Conservation (phyloP, 768 basidiomycete genomes). For the Mycena capillaripes region DNA sequence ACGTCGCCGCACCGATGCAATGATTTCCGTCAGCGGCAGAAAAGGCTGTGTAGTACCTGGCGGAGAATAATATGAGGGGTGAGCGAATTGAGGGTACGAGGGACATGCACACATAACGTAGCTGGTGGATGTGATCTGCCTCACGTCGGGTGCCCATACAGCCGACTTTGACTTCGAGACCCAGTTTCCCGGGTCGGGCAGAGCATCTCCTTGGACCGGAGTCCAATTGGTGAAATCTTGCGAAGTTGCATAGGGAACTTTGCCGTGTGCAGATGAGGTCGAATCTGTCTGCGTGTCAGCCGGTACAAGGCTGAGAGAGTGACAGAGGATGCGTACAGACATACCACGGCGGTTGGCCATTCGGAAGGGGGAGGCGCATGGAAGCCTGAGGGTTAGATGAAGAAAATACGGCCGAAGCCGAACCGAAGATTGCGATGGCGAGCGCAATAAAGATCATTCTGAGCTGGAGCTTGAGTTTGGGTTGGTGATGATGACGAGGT, state of each 20-base stretch:
- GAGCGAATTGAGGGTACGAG: neutral
- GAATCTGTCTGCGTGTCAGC: neutral
- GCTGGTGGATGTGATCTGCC: neutral
- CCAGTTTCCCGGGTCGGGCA: constrained; percentile 1
- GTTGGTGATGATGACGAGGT: neutral
- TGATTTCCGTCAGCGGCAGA: constrained; percentile 24
- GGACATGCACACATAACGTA: neutral
- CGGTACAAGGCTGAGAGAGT: neutral
- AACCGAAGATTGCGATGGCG: neutral
- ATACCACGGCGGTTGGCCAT: neutral
- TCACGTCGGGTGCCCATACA: constrained; percentile 3
- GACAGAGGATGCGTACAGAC: neutral
- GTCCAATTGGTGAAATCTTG: neutral
- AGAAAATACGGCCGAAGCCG: neutral
- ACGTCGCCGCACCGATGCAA: constrained; percentile 46
- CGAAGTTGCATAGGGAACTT: constrained; percentile 1
- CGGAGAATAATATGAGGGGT: neutral
- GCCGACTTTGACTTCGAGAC: neutral
- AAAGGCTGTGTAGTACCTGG: neutral
- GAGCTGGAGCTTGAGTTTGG: neutral
- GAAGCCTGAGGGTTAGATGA: neutral
- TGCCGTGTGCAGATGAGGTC: neutral
- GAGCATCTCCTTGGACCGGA: neutral
- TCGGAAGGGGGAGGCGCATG: neutral
- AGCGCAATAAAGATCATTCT: neutral